Evolutionary conservation across 495 filamentous ascomycete genomes (phyloP), one percentile per base, ranked within the genome.

Genomic region (Aspergillus indologenus): DNA sequence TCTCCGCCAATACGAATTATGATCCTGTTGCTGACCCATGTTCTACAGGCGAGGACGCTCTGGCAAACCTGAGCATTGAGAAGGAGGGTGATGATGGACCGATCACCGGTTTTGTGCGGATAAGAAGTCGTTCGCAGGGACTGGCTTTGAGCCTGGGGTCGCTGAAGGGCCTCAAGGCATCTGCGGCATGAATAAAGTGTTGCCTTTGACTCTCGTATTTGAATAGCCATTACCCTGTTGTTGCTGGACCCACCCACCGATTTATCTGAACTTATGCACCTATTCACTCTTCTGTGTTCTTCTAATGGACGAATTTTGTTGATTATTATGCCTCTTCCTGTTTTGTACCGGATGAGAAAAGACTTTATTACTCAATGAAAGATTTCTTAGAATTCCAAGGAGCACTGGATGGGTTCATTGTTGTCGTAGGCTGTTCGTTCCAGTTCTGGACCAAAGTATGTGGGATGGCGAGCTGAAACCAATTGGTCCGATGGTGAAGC

Each of bases 81-180:
- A 94, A 96, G 76, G 91, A 98, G 72, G 92, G 91, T 52, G 92
- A 96, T 12, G 87, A 96, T 68, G 94, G 95, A 24, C 92, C 92
- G 6, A 89, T 99, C 60, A 98, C 94, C 24, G 95, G 95, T n/a
- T 99, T 99, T 71, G 90, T 99, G 54, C 89, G 95, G 65, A 99
- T 99, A 81, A 86, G 95, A 75, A 96, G 92, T 80, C 89, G 95
- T 65, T 96, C 91, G 5, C 95, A 99, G 78, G 95, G 94, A 51
- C 81, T 99, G 57, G 95, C 95, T 3, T 78, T 99, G 59, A 96
- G 92, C 72, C 78, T 99, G 57, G 95, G 95, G 18, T 93, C 90
- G 44, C 80, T 99, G 66, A 99, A 99, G 77, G 95, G 95, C 4
- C 78, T 99, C 62, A 94, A 93, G 65, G 80, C 74, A 22, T 72